phyloP scores from a whole-genome alignment of 2,329 filamentous ascomycete species.

The Alternaria solani region DNA sequence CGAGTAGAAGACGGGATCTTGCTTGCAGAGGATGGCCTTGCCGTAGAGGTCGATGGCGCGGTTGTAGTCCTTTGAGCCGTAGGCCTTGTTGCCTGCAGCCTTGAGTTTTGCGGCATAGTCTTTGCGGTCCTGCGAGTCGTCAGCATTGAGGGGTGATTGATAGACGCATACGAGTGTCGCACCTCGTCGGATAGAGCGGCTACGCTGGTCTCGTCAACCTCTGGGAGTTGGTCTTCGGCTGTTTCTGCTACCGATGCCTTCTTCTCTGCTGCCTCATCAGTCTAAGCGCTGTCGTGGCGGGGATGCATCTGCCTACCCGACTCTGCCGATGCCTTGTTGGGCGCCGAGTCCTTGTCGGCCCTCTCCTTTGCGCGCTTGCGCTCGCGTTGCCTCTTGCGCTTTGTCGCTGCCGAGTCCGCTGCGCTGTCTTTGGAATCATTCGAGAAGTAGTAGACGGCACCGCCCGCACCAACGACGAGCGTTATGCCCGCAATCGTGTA shows the following conservation, averaged over 20 bases:
- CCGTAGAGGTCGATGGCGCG: slow-evolving; percentile 94
- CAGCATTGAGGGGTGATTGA: slow-evolving; percentile 21
- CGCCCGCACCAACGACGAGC: slow-evolving; percentile 87
- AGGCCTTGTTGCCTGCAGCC: slow-evolving; percentile 94
- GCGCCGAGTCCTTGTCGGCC: slow-evolving; percentile 59
- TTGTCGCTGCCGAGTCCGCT: slow-evolving; percentile 49
- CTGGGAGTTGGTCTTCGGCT: slow-evolving; percentile 56
- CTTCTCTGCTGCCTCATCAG: slow-evolving; percentile 46
- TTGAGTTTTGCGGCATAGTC: slow-evolving; percentile 91
- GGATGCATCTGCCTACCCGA: slow-evolving; percentile 34
- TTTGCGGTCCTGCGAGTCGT: slow-evolving; percentile 73
- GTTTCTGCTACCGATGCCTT: slow-evolving; percentile 50
- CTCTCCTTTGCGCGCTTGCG: slow-evolving; percentile 85
- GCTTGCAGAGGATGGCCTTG: slow-evolving; percentile 95
- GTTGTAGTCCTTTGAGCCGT: slow-evolving; percentile 92
- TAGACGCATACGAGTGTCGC: not conserved
- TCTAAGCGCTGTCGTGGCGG: not conserved
- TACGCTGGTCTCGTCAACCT: slow-evolving; percentile 59
- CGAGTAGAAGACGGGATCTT: slow-evolving; percentile 97
- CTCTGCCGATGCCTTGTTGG: slow-evolving; percentile 36
- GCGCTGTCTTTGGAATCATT: slow-evolving; percentile 57
- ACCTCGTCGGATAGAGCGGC: slow-evolving; percentile 55
- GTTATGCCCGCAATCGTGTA: slow-evolving; percentile 97
- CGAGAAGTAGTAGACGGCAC: slow-evolving; percentile 87
- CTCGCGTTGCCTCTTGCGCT: slow-evolving; percentile 89